A percentile compares a stretch with the other conserved stretches of the same genome.
Evolutionary conservation across 139 green algal genomes (phyloP).

Genomic region (Chlorella ohadii): DNA sequence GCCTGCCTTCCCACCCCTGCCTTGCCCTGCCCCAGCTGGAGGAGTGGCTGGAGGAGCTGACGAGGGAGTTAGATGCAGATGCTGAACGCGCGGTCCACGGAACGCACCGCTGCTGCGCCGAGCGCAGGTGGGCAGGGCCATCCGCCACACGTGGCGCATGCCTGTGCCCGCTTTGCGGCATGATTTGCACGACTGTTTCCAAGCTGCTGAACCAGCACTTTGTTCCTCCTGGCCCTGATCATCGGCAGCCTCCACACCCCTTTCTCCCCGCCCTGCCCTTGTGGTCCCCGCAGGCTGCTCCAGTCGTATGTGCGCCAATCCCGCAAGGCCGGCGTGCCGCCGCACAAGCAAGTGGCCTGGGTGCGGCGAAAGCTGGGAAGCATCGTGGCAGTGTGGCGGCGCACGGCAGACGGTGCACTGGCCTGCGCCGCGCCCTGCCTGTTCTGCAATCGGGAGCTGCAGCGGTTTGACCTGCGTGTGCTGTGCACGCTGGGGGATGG

Average conservation of each 20-base stretch:
- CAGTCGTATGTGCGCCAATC: slow-evolving; percentile 48
- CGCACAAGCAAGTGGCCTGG: slow-evolving; percentile 55
- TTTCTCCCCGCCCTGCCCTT: not conserved
- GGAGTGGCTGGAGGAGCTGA: too few species aligned
- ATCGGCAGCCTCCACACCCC: too few species aligned
- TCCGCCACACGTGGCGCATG: too few species aligned
- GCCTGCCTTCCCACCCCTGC: too few species aligned
- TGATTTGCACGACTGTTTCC: too few species aligned
- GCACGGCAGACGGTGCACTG: slow-evolving; percentile 59
- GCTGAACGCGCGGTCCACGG: not conserved
- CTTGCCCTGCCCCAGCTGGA: too few species aligned
- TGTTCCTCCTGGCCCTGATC: too few species aligned
- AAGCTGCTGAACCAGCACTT: too few species aligned
- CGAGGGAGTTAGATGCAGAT: too few species aligned
- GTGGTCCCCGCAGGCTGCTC: slow-evolving; percentile 52
- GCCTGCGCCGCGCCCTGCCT: slow-evolving; percentile 71
- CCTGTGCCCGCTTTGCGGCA: too few species aligned
- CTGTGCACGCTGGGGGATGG: slow-evolving; percentile 46
- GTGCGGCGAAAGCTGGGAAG: slow-evolving; percentile 72
- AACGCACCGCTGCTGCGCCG: slow-evolving; percentile 59
- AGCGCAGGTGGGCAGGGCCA: slow-evolving; percentile 42
- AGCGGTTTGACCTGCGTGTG: slow-evolving; percentile 63
- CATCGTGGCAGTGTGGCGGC: slow-evolving; percentile 58
- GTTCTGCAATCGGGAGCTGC: slow-evolving; percentile 62
- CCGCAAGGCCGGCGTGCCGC: slow-evolving; percentile 50